phyloP scores from a whole-genome alignment of 2,329 filamentous ascomycete genomes.

The Colletotrichum tanaceti region DNA sequence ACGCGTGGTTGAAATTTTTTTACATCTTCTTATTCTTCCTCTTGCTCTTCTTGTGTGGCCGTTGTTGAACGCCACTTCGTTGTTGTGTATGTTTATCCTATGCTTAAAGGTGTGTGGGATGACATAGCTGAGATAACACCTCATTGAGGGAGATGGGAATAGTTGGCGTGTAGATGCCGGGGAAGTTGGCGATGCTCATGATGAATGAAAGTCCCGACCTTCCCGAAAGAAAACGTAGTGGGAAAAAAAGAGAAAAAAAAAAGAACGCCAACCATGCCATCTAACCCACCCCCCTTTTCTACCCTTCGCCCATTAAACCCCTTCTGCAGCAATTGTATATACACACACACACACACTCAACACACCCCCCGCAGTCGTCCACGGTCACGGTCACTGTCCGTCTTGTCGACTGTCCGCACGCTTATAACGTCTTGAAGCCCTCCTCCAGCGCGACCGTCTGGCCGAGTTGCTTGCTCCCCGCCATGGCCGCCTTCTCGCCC shows the following conservation, averaged over 20 bases:
- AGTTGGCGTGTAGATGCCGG: neutral
- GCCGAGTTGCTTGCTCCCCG: conserved; percentile 50
- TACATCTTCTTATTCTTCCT: no score
- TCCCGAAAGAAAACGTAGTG: neutral
- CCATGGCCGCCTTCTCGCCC: conserved; percentile 52
- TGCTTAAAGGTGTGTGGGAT: neutral
- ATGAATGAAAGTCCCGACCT: conserved; percentile 29
- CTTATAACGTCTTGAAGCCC: conserved; percentile 37
- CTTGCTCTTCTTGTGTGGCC: conserved; percentile 17
- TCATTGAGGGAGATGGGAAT: neutral
- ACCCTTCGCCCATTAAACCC: neutral
- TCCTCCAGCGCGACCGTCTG: conserved; percentile 55
- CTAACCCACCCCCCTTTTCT: neutral
- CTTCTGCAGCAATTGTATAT: conserved; percentile 18
- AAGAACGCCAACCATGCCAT: conserved; percentile 27
- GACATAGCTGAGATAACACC: neutral
- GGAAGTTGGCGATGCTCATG: conserved; percentile 34
- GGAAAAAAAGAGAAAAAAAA: neutral
- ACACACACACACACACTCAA: conserved; percentile 22
- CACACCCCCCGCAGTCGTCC: neutral
- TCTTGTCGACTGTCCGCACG: no score
- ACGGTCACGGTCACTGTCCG: no score
- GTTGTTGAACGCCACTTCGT: conserved; percentile 37
- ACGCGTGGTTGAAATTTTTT: conserved; percentile 7
- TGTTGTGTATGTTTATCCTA: neutral